A percentile compares a stretch with the other conserved stretches of the same genome.
Conservation (phyloP, 2,329 filamentous ascomycete genomes). For the Paracorniculantispora psalliotae region DNA sequence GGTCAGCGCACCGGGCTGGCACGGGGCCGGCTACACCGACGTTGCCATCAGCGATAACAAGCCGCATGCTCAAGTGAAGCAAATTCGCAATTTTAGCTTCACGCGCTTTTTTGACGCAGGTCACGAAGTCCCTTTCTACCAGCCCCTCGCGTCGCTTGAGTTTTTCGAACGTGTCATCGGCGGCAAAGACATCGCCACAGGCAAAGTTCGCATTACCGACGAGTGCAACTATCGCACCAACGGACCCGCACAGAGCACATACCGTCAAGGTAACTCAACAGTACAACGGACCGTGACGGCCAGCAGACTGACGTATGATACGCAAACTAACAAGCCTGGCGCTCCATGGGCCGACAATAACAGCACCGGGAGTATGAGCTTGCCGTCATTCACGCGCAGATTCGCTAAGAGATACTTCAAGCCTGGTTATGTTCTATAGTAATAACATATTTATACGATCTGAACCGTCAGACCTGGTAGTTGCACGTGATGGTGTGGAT, state of each 20-base stretch:
- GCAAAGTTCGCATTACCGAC: not conserved
- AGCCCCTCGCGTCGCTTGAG: slow-evolving; percentile 33
- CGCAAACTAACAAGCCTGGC: not conserved
- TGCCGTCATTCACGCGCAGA: too few species aligned
- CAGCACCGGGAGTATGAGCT: too few species aligned
- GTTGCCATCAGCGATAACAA: slow-evolving; percentile 59
- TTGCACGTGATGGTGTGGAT: too few species aligned
- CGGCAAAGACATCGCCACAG: not conserved
- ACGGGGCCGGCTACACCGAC: slow-evolving; percentile 60
- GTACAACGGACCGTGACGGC: not conserved
- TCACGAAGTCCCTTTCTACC: slow-evolving; percentile 52
- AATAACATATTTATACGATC: too few species aligned
- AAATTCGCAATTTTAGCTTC: slow-evolving; percentile 65
- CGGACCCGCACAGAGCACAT: not conserved
- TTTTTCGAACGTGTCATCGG: not conserved
- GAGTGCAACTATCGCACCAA: not conserved
- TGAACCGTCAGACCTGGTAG: too few species aligned
- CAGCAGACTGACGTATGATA: not conserved
- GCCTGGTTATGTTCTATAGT: too few species aligned
- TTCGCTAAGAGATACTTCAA: too few species aligned
- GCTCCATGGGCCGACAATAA: not conserved
- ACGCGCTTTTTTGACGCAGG: slow-evolving; percentile 57
- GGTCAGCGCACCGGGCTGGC: slow-evolving; percentile 41
- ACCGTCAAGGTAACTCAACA: not conserved
- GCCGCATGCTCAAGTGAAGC: slow-evolving; percentile 62